phyloP scores from a whole-genome alignment of 352 stramenopile species.

The Phytophthora sp. region DNA sequence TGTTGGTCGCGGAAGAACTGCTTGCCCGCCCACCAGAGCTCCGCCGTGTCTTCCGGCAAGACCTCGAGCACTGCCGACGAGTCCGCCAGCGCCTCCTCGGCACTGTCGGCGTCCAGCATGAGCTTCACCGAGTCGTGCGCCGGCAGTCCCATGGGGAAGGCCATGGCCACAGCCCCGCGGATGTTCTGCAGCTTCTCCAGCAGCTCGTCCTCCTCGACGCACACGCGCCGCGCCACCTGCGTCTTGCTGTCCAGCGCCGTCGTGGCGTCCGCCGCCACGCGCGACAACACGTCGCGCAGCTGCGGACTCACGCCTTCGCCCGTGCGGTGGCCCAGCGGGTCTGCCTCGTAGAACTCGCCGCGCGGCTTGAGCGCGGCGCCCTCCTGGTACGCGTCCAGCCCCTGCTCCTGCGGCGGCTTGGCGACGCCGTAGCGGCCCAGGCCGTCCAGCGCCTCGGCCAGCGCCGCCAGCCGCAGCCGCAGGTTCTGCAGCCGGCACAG shows the following conservation, averaged over 20 bases:
- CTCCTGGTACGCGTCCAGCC: constrained; percentile 89
- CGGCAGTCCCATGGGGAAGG: constrained; percentile 96
- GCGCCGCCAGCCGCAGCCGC: constrained; percentile 66
- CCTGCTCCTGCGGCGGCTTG: constrained; percentile 86
- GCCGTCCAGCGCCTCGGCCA: constrained; percentile 79
- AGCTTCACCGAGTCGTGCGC: constrained; percentile 88
- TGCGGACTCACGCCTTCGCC: constrained; percentile 89
- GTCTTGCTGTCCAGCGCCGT: constrained; percentile 70
- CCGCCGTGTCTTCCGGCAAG: constrained; percentile 80
- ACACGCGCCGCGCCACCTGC: constrained; percentile 71
- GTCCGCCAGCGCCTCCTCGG: constrained; percentile 64
- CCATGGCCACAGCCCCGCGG: constrained; percentile 91
- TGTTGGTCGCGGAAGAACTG: constrained; percentile 93
- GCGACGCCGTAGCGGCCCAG: constrained; percentile 86
- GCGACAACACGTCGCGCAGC: constrained; percentile 75
- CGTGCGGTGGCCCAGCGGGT: constrained; percentile 87
- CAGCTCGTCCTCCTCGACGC: constrained; percentile 64
- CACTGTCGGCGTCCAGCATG: constrained; percentile 78
- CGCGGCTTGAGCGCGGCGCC: constrained; percentile 53
- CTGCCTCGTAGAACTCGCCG: constrained; percentile 82
- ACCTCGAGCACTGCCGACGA: constrained; percentile 81
- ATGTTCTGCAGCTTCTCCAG: constrained; percentile 95
- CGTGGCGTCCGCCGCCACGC: constrained; percentile 81
- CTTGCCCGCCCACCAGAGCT: constrained; percentile 96
- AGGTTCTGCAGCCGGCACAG: constrained; percentile 88